Evolutionary conservation across 805 yeast genomes (phyloP), one percentile per base, ranked within the genome.

Genomic region (Candida pseudofarinosa): DNA sequence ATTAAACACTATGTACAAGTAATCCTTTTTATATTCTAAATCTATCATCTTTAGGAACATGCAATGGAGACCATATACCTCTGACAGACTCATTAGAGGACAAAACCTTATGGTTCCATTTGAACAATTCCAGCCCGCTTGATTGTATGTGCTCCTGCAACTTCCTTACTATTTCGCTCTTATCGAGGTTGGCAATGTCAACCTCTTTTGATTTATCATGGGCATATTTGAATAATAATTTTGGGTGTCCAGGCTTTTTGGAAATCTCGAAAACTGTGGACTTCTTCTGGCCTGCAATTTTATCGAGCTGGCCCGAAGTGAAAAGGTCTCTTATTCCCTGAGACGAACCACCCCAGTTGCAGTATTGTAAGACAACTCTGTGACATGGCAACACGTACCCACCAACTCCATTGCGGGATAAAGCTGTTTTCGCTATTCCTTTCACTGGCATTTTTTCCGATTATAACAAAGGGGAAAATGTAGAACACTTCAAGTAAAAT

Each of bases 21-120:
- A 17, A 33, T 19, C 10, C 28, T 45, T n/a, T n/a, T n/a, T 56
- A 70, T 41, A 70, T 67, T 45, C 60, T 63, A 49, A 62, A 68
- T 54, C 76, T 68, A 48, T 63, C 50, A n/a, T 52, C 59, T 58
- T 68, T 70, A 33, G 62, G 59, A 39, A 77, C 83, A 59, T 90
- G 97, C 71, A 91, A 74, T 45, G 99, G 99, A 37, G 97, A 89
- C 99, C 99, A 93, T 38, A 93, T 76, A 57, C 99, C 99, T 74
- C 99, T 85, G 14, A 91, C 89, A 43, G 95, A 81, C 42, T 76
- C 78, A 60, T 91, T 93, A 48, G 76, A 65, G 34, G 95, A 83
- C 63, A 81, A 77, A 30, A 93, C 98, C 56, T 65, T 68, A 44
- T 88, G 84, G 58, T 86, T 81, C 52, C 71, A 80, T 62, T 85